A percentile compares a stretch with the other conserved stretches of the same genome.
Evolutionary conservation across 2,329 filamentous ascomycete species (phyloP).

Genomic region (Cordyceps militaris): DNA sequence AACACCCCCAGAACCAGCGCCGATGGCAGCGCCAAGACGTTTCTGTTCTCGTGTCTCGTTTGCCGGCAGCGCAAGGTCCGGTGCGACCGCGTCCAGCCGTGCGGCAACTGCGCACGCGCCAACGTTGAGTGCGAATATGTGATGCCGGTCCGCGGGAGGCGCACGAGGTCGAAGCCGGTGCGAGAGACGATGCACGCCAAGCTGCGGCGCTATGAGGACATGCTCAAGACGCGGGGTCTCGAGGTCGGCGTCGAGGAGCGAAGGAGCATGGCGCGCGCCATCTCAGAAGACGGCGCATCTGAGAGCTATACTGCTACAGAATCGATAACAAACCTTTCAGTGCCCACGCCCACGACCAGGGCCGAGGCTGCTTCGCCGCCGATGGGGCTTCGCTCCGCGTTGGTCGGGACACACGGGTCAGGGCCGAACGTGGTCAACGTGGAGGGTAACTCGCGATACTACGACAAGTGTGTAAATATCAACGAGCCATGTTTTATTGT

Average conservation of each 20-base stretch:
- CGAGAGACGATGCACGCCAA: slow-evolving; percentile 49
- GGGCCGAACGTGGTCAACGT: slow-evolving; percentile 3
- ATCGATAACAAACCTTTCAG: neutral
- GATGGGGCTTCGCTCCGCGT: neutral
- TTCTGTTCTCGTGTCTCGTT: slow-evolving; percentile 25
- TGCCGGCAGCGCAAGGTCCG: slow-evolving; percentile 35
- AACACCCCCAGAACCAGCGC: neutral
- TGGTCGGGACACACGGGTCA: neutral
- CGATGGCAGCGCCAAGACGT: neutral
- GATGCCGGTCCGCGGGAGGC: slow-evolving; percentile 23
- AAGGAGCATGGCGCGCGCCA: too few relatives aligned
- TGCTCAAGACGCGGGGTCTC: slow-evolving; percentile 13
- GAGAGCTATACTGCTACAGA: neutral
- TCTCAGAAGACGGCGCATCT: neutral
- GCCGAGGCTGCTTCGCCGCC: neutral
- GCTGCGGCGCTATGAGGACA: slow-evolving; percentile 50
- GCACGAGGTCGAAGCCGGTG: slow-evolving; percentile 17
- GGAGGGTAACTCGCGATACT: slow-evolving; percentile 11
- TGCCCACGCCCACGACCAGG: neutral
- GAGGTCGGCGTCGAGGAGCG: neutral
- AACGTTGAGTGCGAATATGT: slow-evolving; percentile 28
- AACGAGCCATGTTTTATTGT: slow-evolving; percentile 34
- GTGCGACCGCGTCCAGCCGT: slow-evolving; percentile 34
- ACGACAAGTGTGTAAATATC: slow-evolving; percentile 6
- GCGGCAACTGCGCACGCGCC: slow-evolving; percentile 37